A percentile compares a stretch with the other conserved stretches of the same genome.
Evolutionary conservation across 768 basidiomycete genomes (phyloP).

Genomic region (Tylopilus vinaceipallidus): DNA sequence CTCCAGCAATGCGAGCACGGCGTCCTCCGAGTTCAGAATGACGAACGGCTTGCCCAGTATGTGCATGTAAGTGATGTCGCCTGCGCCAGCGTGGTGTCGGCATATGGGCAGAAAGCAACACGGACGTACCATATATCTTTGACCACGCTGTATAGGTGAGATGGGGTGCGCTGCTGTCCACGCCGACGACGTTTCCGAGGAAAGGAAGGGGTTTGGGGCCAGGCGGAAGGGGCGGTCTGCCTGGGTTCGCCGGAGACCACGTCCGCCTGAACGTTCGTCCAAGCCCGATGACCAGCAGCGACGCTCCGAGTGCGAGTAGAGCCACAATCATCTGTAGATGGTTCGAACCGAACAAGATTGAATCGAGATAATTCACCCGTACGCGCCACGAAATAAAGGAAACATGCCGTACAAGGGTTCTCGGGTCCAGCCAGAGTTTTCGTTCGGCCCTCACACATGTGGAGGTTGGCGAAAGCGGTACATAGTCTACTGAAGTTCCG

Average conservation of each 20-base stretch:
- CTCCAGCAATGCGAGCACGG: conserved; percentile 48
- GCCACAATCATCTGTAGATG: not conserved
- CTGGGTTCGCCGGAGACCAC: no score
- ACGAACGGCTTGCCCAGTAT: conserved; percentile 47
- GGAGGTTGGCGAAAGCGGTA: no score
- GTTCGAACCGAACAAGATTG: no score
- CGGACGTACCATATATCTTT: conserved; percentile 16
- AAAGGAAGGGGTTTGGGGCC: conserved; percentile 14
- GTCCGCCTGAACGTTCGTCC: not conserved
- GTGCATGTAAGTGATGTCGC: not conserved
- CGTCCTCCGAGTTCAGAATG: conserved; percentile 47
- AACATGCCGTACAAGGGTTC: no score
- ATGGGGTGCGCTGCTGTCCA: conserved; percentile 6
- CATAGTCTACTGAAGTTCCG: no score
- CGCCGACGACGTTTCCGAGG: conserved; percentile 12
- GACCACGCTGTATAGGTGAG: conserved; percentile 19
- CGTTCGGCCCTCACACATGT: no score
- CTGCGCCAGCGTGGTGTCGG: no score
- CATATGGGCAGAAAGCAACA: no score
- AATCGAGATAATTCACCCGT: no score
- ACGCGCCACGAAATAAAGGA: no score
- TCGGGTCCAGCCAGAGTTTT: no score
- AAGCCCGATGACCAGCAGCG: not conserved
- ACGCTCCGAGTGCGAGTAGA: not conserved
- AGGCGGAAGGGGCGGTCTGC: conserved; percentile 9